Percentiles rank a stretch among this genome's conserved stretches.
These are phyloP conservation scores for Symbiodinium natans DNA, from an alignment of 73 alveolate species.

Conservation along the genomic window DNA sequence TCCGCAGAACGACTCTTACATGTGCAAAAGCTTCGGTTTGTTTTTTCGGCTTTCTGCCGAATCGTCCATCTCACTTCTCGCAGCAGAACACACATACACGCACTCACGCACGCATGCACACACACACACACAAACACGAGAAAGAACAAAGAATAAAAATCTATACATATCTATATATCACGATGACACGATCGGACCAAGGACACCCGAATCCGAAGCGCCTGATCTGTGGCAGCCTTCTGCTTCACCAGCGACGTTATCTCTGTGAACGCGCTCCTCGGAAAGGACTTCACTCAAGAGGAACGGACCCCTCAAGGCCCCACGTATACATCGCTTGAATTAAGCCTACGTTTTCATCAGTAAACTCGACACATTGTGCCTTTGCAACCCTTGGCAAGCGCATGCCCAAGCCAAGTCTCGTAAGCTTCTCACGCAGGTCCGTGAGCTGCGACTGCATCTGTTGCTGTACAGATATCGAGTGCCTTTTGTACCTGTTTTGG, in stretches of 20 bases:
- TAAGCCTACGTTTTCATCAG: no score
- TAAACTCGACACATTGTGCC: no score
- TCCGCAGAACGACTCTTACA: no score
- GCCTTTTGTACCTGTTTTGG: conserved; percentile 55
- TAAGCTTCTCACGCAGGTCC: conserved; percentile 79
- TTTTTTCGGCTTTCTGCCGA: no score
- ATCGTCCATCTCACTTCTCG: no score
- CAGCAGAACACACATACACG: no score
- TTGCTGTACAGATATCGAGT: conserved; percentile 82
- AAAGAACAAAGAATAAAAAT: no score
- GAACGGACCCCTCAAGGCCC: background rate
- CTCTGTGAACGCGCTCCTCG: conserved; percentile 83
- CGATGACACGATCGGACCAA: no score
- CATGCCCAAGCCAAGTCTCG: conserved; percentile 87
- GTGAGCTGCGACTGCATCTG: conserved; percentile 93
- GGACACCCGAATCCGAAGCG: background rate
- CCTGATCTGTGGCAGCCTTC: conserved; percentile 94
- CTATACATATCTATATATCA: no score
- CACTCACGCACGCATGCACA: background rate
- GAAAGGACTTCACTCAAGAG: background rate
- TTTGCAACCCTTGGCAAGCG: no score
- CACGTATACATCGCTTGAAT: background rate
- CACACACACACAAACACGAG: no score
- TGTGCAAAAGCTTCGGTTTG: no score
- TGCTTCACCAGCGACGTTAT: conserved; percentile 90